Conservation (phyloP, 1,284 basidiomycete species). For the Mycena citricolor region DNA sequence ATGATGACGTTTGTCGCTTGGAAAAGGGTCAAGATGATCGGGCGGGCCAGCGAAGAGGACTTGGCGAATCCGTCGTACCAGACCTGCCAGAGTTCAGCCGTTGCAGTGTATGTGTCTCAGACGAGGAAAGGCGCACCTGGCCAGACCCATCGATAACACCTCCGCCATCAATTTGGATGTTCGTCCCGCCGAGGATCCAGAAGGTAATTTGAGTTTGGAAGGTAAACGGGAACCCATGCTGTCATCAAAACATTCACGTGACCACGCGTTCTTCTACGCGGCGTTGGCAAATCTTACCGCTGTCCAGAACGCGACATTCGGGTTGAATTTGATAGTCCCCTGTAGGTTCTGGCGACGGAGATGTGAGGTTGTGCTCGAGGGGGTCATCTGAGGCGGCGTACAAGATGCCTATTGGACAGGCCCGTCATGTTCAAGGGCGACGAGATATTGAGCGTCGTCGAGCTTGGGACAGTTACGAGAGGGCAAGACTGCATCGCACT, state of each 20-base stretch:
- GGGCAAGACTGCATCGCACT: constrained; percentile 45
- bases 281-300: constrained; percentile 40
- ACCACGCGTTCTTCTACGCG: too few species aligned
- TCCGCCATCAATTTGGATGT: constrained; percentile 56
- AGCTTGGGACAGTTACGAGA: constrained; percentile 44
- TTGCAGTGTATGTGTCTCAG: constrained; percentile 8
- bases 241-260: neutral
- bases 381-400: constrained; percentile 28
- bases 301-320: constrained; percentile 54
- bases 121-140: constrained; percentile 37
- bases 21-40: constrained; percentile 59
- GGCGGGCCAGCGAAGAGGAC: constrained; percentile 54
- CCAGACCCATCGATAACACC: constrained; percentile 62
- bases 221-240: constrained; percentile 54
- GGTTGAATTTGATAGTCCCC: constrained; percentile 52
- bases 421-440: constrained; percentile 56
- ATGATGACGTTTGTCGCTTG: constrained; percentile 57
- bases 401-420: constrained; percentile 49
- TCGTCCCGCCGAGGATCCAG: constrained; percentile 62
- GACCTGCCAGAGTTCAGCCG: constrained; percentile 30
- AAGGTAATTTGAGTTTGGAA: constrained; percentile 62
- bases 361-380: neutral
- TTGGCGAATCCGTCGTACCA: constrained; percentile 55
- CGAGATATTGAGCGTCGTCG: constrained; percentile 50
- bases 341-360: constrained; percentile 39